phyloP scores from a whole-genome alignment of 1,139 yeast genomes.

The Scheffersomyces segobiensis region DNA sequence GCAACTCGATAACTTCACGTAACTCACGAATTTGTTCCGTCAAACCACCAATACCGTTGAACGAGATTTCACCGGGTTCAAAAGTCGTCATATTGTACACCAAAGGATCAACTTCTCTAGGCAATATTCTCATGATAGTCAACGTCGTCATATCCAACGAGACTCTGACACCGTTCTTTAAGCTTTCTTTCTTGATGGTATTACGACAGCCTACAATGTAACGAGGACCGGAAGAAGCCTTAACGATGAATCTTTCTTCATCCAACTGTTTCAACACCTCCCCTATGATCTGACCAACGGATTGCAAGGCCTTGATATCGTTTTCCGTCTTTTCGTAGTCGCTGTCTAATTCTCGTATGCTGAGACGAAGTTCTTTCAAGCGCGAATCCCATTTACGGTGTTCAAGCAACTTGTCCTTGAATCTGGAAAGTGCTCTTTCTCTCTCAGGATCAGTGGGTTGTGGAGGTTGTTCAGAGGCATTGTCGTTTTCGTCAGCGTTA shows the following conservation, averaged over 20 bases:
- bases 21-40: slow-evolving; percentile 94
- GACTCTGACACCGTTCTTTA: slow-evolving; percentile 94
- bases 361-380: slow-evolving; percentile 78
- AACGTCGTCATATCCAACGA: slow-evolving; percentile 97
- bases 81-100: slow-evolving; percentile 98
- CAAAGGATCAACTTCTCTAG: slow-evolving; percentile 97
- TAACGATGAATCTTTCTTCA: slow-evolving; percentile 92
- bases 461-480: slow-evolving; percentile 7
- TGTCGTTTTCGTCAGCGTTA: slow-evolving; percentile 38
- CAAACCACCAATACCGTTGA: slow-evolving; percentile 95
- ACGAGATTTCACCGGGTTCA: slow-evolving; percentile 94
- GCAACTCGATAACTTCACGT: slow-evolving; percentile 96
- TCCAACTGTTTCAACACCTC: slow-evolving; percentile 95
- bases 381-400: slow-evolving; percentile 96
- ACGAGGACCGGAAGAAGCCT: slow-evolving; percentile 97
- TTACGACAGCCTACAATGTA: slow-evolving; percentile 97
- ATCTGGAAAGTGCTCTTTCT: slow-evolving; percentile 73
- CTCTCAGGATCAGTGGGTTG: slow-evolving; percentile 68
- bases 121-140: slow-evolving; percentile 95
- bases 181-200: slow-evolving; percentile 77
- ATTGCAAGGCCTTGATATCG: slow-evolving; percentile 94
- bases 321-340: slow-evolving; percentile 93
- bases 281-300: slow-evolving; percentile 97
- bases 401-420: slow-evolving; percentile 84
- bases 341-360: slow-evolving; percentile 80